Conservation (phyloP, 371 early-diverging fungal species). For the Apophysomyces ossiformis region DNA sequence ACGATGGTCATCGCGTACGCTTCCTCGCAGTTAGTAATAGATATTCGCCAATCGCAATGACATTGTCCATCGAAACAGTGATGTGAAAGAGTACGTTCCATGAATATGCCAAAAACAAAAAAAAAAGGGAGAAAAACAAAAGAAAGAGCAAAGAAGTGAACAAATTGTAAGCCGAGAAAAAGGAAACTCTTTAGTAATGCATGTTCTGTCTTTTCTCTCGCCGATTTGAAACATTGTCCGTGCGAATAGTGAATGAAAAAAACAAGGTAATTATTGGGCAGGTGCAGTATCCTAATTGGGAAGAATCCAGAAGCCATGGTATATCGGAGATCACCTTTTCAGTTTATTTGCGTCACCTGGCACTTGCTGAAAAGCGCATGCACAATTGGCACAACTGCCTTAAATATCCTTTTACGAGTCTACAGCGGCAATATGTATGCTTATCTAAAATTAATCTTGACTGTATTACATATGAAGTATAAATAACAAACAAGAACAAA, state of each 20-base stretch:
- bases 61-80: slow-evolving; percentile 29
- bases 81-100: slow-evolving; percentile 20
- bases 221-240: not conserved
- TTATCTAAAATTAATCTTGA: no score
- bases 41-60: slow-evolving; percentile 41
- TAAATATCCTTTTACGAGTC: no score
- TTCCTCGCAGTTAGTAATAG: slow-evolving; percentile 27
- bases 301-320: no score
- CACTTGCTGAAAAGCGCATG: no score
- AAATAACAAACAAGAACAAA: no score
- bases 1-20: slow-evolving; percentile 20
- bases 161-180: not conserved
- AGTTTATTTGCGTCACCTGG: no score
- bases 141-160: slow-evolving; percentile 1
- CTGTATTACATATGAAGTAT: no score
- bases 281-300: no score
- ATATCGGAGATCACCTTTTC: no score
- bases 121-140: not conserved
- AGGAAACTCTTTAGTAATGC: not conserved
- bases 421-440: no score
- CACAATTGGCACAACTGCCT: no score
- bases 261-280: not conserved
- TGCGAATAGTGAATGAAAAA: not conserved
- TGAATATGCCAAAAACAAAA: not conserved
- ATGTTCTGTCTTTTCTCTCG: not conserved